Conservation (phyloP, 148 eudicot genomes). For the Amaranthus hypochondriacus region DNA sequence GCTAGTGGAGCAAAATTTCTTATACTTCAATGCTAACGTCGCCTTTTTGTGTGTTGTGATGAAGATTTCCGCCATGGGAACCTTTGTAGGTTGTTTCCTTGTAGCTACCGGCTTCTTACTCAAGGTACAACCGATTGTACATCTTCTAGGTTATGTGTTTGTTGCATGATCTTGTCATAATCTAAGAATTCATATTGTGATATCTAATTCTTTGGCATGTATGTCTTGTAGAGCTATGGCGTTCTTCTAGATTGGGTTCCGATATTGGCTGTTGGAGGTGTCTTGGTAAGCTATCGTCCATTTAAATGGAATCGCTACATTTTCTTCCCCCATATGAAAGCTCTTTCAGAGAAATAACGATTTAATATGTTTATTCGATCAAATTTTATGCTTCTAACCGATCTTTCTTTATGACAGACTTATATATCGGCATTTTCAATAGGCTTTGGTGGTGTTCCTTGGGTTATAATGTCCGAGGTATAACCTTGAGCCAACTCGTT, state of each 20-base stretch:
- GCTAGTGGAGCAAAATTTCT: background rate
- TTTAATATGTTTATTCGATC: background rate
- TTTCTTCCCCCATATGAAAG: no score
- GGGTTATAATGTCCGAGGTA: constrained; percentile 97
- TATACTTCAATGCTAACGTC: background rate
- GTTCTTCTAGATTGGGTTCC: constrained; percentile 60
- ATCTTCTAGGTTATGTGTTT: background rate
- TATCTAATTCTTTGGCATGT: background rate
- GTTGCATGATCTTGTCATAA: background rate
- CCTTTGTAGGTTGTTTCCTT: constrained; percentile 62
- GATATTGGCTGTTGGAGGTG: constrained; percentile 61
- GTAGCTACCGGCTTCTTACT: constrained; percentile 61
- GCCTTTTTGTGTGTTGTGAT: constrained; percentile 2
- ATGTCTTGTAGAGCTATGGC: constrained; percentile 40
- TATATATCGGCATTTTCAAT: constrained; percentile 61
- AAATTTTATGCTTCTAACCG: no score
- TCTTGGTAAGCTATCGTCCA: constrained; percentile 44
- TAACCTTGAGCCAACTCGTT: background rate
- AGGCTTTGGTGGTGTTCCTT: constrained; percentile 86
- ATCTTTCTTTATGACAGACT: constrained; percentile 31
- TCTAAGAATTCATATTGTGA: no score
- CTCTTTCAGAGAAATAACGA: no score
- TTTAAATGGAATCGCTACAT: background rate
- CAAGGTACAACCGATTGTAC: constrained; percentile 36
- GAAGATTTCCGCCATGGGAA: constrained; percentile 72